Base-by-base conservation (phyloP, 1,284 basidiomycete genomes). In the Coniferiporia weirii region DNA sequence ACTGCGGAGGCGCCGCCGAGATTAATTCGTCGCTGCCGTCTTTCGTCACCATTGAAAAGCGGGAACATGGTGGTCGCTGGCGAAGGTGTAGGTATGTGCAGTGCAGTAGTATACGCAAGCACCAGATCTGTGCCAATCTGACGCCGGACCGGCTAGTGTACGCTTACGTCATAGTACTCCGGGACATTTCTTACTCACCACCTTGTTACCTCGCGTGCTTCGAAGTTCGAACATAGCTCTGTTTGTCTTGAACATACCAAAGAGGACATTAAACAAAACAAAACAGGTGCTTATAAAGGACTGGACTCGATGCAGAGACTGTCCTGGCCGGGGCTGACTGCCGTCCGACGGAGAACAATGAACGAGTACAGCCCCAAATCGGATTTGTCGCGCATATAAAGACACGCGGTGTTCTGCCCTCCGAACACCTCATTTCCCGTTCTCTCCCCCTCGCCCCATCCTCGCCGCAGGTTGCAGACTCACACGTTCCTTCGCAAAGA, bases 1-100 rank as follows among this genome's bases (percentile, higher is more conserved):
- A 78, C 76, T 13, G 79, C 71, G 0, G 78, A 78, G 0, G 76
- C 69, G 2, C 86, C 86, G n/a, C 90, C 90, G 35, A 93, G 79
- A 69, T 93, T 92, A 65, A 93, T 92, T 63, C 82, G 77, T 34
- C 85, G 79, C 56, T 82, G 77, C 60, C 77, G 71, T 49, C 66
- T 68, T 40, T 70, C 65, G 22, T 79, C 78, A 61, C 79, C 76
- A 10, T 73, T 75, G 64, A 83, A 82, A 38, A 77, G 64, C 1
- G 75, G 68, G 34, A 70, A 61, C 50, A 67, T 66, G 57, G 66
- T 68, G 46, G 61, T 54, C 13, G 55, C 32, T 40, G 50, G 36
- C 57, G 56, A 57, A 57, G 56, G 22, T 15, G 22, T 17, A 47
- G 45, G 19, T 15, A 13, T 2, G n/a, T 36, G 47, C 38, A 15